Evolutionary conservation across 129 eudicot species (phyloP), one percentile per base, ranked within the genome.

Genomic region (Centella asiatica): DNA sequence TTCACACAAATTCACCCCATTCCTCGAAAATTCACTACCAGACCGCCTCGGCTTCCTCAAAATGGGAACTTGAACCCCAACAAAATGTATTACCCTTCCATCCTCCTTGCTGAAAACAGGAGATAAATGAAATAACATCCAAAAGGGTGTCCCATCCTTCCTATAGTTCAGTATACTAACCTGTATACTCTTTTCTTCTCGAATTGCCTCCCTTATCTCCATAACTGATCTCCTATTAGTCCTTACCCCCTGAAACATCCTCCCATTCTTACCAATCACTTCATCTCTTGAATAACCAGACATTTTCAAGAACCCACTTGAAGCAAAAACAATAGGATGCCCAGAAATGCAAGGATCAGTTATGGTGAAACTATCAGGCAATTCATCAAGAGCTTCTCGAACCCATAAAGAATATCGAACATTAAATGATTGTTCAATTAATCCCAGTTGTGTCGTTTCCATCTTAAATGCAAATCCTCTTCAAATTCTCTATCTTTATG

Each of bases 111-210:
- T 60, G 55, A 80, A 89, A 82, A 89, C 84, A 65, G 97, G 97
- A 70, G 83, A 85, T 95, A 89, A 80, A 25, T 80, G 90, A 81
- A 85, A 89, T 71, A 89, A 80, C 75, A 85, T 80, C 97, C 95
- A 89, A 73, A 89, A 83, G 58, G 97, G 95, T 36, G 84, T 76
- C 73, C 88, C 92, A 33, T 89, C 86, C 44, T 83, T 89, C 50
- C 70, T 69, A 48, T 85, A 85, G 68, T 89, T 89, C 70, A 89
- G 64, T 57, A 89, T 60, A 66, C 72, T 78, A 34, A 89, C 44
- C 73, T 85, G 88, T 26, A 78, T 33, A 62, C 48, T 69, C 69
- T 73, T 85, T 69, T 85, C 95, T 60, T 80, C 92, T 36, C 95
- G 67, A 80, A 85, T 67, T 17, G 97, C 97, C 64, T 85, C 92